Base-by-base conservation (phyloP, 805 yeast genomes). In the Hanseniaspora valbyensis region DNA sequence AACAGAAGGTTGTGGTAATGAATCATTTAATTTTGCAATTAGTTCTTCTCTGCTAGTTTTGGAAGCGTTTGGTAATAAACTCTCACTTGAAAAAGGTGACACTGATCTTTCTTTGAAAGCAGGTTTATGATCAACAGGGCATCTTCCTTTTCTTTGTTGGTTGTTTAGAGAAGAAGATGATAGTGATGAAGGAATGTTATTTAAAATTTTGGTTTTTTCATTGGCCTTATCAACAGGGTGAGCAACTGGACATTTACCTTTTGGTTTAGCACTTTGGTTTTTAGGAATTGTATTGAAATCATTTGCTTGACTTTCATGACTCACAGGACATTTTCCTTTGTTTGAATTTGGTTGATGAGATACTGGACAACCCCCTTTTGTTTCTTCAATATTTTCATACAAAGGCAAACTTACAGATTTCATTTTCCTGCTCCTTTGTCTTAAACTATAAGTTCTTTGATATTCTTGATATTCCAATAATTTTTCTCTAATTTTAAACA, bases 1-100 rank as follows among this genome's bases (percentile, higher is more conserved):
- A 1, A 77, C 70, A 52, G 69, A 70, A 56, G 75, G 74, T 26
- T 66, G 70, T 0, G 89, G 89, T 42, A 81, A 57, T 48, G 68
- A 65, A 50, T 66, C 66, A 54, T 73, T 49, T 53, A 67, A 51
- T 59, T 65, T 51, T 8, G 56, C 50, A 24, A 57, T 53, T 8
- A 63, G 57, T 54, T 64, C 61, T 10, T 58, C 57, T 30, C 55
- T 38, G 24, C 55, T 40, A 42, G 53, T 22, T n/a, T 13, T 2
- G 4, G 6, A 3, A 4, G 24, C 16, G 6, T n/a, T 21, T 13
- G 37, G 33, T 14, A n/a, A 14, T 3, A 22, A 21, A 3, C 29
- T 46, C 8, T 39, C 33, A 26, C 22, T 42, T 12, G 42, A 34
- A 12, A 25, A 19, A 4, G 52, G 46, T 2, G 52, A 49, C 16